Evolutionary conservation across 2,329 filamentous ascomycete genomes (phyloP).

Genomic region (Chaetomiaceae sp.): DNA sequence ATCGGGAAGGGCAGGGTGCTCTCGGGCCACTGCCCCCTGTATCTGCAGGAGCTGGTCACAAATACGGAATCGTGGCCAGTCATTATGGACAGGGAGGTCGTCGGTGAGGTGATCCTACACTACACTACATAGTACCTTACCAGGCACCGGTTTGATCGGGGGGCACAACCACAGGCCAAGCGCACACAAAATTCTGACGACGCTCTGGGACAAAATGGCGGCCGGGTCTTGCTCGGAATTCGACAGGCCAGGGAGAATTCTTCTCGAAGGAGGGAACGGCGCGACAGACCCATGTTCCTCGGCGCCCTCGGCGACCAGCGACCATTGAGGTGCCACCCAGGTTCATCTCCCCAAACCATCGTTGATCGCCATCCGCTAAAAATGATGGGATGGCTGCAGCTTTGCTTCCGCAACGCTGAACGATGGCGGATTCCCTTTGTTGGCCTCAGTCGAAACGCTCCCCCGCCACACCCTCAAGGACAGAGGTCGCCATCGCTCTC

Average conservation of each 20-base stretch:
- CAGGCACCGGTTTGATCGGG: constrained; percentile 8
- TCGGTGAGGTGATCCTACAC: too few species aligned
- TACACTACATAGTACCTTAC: constrained; percentile 14
- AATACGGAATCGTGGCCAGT: constrained; percentile 2
- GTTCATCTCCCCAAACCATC: constrained; percentile 3
- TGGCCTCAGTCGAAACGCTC: not conserved
- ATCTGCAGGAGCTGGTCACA: constrained; percentile 4
- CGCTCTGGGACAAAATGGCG: constrained; percentile 12
- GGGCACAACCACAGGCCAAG: constrained; percentile 9
- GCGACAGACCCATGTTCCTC: constrained; percentile 10
- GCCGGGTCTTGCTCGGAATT: constrained; percentile 4
- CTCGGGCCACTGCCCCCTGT: constrained; percentile 11
- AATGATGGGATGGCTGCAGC: not conserved
- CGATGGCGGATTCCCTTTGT: not conserved
- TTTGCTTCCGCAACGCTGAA: not conserved
- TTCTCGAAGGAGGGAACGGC: constrained; percentile 16
- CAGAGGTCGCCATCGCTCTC: not conserved
- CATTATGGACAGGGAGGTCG: not conserved
- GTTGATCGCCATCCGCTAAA: constrained; percentile 13
- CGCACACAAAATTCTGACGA: constrained; percentile 12
- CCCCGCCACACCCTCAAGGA: not conserved
- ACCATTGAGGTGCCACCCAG: constrained; percentile 6
- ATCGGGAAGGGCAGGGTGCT: constrained; percentile 7
- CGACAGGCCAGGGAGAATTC: constrained; percentile 3
- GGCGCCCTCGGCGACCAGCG: constrained; percentile 9